phyloP scores from a whole-genome alignment of 192 early-diverging fungal genomes.

The Coemansia sp. region DNA sequence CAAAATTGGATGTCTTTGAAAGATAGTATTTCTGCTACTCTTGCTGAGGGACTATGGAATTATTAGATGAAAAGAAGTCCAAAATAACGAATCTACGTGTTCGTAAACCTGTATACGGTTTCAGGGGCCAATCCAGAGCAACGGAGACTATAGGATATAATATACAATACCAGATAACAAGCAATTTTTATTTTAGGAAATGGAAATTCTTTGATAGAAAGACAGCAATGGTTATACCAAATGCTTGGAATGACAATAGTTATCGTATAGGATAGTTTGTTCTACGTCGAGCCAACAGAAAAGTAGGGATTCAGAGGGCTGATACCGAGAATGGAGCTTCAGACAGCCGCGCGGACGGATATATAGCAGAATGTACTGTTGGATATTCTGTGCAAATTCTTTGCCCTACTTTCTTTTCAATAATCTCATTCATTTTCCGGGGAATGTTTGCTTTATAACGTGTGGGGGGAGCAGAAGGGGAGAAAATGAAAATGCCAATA shows the following conservation, averaged over 20 bases:
- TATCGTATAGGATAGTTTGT: neutral
- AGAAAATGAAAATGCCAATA: neutral
- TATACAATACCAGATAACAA: neutral
- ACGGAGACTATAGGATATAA: neutral
- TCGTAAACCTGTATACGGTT: neutral
- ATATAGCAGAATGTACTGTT: slow-evolving; percentile 8
- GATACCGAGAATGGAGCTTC: slow-evolving; percentile 7
- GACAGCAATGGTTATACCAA: neutral
- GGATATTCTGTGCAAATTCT: neutral
- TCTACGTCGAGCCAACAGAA: neutral
- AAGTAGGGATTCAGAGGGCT: neutral
- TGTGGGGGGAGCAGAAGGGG: neutral
- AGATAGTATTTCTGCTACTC: too few relatives aligned
- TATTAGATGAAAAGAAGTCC: neutral
- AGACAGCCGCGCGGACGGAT: slow-evolving; percentile 12
- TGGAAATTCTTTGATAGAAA: neutral
- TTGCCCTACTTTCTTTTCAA: neutral
- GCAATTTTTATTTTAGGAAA: neutral
- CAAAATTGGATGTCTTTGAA: too few relatives aligned
- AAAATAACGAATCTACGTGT: neutral
- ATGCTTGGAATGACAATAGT: neutral
- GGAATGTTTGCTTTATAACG: slow-evolving; percentile 3
- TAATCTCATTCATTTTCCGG: neutral
- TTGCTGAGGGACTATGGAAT: too few relatives aligned
- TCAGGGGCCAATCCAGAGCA: neutral